Evolutionary conservation across 192 early-diverging fungal species (phyloP).

Genomic region (Piromyces sp.): DNA sequence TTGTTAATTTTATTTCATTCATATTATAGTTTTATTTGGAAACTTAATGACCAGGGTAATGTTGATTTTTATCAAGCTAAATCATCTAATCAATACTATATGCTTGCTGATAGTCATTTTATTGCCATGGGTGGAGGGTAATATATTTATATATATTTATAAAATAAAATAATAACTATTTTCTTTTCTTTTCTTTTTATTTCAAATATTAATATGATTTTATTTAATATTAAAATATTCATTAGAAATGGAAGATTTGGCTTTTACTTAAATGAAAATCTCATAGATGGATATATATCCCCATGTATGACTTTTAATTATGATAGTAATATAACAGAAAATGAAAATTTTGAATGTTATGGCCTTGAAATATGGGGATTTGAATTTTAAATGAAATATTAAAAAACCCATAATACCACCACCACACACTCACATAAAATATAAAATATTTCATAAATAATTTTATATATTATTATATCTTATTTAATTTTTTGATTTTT

Average conservation of each 20-base stretch:
- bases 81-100: conserved; percentile 63
- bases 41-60: conserved; percentile 9
- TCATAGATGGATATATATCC: neutral
- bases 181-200: too few relatives aligned
- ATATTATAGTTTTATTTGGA: conserved; percentile 52
- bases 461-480: too few relatives aligned
- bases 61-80: conserved; percentile 50
- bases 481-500: too few relatives aligned
- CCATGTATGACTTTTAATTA: neutral
- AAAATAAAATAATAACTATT: too few relatives aligned
- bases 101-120: conserved; percentile 55
- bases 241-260: neutral
- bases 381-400: neutral
- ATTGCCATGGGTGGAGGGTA: conserved; percentile 63
- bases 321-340: neutral
- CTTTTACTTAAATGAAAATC: neutral
- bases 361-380: neutral
- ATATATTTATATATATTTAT: too few relatives aligned
- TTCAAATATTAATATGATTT: too few relatives aligned
- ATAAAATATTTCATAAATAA: too few relatives aligned
- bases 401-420: too few relatives aligned
- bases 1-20: neutral
- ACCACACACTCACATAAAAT: too few relatives aligned
- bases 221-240: too few relatives aligned
- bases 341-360: neutral